Evolutionary conservation across 768 basidiomycete genomes (phyloP).

Genomic region (Neoboletus brunneissimus): DNA sequence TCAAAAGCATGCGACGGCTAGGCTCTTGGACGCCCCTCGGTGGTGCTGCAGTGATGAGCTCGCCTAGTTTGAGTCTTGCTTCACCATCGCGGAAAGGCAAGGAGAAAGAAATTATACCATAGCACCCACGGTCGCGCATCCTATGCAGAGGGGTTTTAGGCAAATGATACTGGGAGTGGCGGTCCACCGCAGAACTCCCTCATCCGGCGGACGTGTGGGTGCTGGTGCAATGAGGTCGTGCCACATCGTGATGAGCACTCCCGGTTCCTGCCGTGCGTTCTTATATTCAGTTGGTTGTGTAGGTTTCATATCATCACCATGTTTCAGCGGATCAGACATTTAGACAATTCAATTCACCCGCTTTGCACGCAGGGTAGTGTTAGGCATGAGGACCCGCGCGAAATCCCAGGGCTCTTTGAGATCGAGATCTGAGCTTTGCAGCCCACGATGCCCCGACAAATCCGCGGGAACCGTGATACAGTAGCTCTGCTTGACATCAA

Average conservation of each 20-base stretch:
- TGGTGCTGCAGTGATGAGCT: slow-evolving; percentile 33
- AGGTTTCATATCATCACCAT: slow-evolving; percentile 15
- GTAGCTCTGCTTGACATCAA: background rate
- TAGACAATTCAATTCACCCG: slow-evolving; percentile 17
- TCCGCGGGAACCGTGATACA: slow-evolving; percentile 1
- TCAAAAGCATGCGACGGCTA: slow-evolving; percentile 35
- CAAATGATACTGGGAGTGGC: slow-evolving; percentile 2
- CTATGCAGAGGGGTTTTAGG: background rate
- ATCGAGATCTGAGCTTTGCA: background rate
- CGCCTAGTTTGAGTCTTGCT: slow-evolving; percentile 36
- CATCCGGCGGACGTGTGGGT: slow-evolving; percentile 6
- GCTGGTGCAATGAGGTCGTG: slow-evolving; percentile 2
- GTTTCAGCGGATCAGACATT: slow-evolving; percentile 16
- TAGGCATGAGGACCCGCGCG: background rate
- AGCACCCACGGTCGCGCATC: background rate
- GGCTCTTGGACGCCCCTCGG: slow-evolving; percentile 37
- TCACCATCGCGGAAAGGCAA: slow-evolving; percentile 48
- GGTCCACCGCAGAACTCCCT: background rate
- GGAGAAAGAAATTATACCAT: slow-evolving; percentile 36
- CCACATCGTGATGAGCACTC: slow-evolving; percentile 4
- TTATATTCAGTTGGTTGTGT: slow-evolving; percentile 11
- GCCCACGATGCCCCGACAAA: slow-evolving; percentile 8
- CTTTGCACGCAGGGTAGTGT: slow-evolving; percentile 4
- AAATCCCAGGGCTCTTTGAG: background rate
- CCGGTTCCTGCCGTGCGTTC: slow-evolving; percentile 4